Percentiles rank a stretch among this genome's conserved stretches.
Evolutionary conservation across 2,329 filamentous ascomycete genomes (phyloP).

Genomic region (Daldinia sp.): DNA sequence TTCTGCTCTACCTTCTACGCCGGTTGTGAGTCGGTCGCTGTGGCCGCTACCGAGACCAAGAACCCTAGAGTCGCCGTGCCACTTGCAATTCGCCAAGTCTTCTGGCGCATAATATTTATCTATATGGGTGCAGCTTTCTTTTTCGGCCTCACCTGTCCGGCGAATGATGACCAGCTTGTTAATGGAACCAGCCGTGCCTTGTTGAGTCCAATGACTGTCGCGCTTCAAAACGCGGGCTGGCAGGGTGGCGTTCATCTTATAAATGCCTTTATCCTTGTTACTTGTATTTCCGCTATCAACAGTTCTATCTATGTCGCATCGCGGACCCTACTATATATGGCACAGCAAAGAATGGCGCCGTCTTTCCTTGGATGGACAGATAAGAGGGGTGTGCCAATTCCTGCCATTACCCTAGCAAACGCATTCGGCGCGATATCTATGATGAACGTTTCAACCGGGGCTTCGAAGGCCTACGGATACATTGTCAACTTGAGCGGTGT

Average conservation of each 20-base stretch:
- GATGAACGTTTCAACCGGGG: slow-evolving; percentile 78
- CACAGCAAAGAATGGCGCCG: slow-evolving; percentile 78
- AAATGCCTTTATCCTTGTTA: slow-evolving; percentile 81
- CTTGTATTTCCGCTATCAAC: slow-evolving; percentile 78
- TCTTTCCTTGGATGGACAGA: slow-evolving; percentile 76
- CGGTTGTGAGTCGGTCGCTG: slow-evolving; percentile 70
- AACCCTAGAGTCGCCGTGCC: slow-evolving; percentile 69
- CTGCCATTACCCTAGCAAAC: slow-evolving; percentile 76
- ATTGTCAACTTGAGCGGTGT: slow-evolving; percentile 79
- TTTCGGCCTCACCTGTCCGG: slow-evolving; percentile 79
- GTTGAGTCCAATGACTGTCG: slow-evolving; percentile 79
- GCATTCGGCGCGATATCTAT: slow-evolving; percentile 77
- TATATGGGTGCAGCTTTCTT: slow-evolving; percentile 80
- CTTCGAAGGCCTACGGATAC: slow-evolving; percentile 73
- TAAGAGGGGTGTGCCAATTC: slow-evolving; percentile 69
- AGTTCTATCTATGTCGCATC: slow-evolving; percentile 82
- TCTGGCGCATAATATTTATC: slow-evolving; percentile 71
- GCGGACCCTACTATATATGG: slow-evolving; percentile 81
- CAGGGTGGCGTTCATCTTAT: slow-evolving; percentile 79
- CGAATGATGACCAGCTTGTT: slow-evolving; percentile 73
- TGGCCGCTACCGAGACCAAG: slow-evolving; percentile 71
- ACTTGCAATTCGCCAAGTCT: slow-evolving; percentile 69
- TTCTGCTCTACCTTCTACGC: slow-evolving; percentile 79
- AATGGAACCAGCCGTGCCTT: slow-evolving; percentile 72
- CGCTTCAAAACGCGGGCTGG: slow-evolving; percentile 80